Percentiles rank a stretch among this genome's conserved stretches.
phyloP scores from a whole-genome alignment of 495 filamentous ascomycete genomes.

The Hyaloscypha bicolor region DNA sequence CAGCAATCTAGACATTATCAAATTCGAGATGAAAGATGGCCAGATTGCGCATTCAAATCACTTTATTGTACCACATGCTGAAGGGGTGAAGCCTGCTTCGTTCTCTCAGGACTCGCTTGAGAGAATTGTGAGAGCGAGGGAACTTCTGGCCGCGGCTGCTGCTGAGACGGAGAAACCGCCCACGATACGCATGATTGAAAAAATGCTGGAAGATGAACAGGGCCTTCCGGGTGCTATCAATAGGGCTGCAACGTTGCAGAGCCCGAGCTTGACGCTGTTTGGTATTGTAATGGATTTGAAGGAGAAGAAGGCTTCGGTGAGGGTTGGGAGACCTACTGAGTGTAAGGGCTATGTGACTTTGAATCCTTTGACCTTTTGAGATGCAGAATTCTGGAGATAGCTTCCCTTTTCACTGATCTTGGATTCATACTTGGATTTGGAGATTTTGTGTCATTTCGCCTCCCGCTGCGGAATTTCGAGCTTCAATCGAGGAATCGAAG shows the following conservation, averaged over 20 bases:
- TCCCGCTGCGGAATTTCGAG: too few relatives aligned
- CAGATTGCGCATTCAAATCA: slow-evolving; percentile 66
- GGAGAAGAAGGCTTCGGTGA: slow-evolving; percentile 13
- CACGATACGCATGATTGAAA: not conserved
- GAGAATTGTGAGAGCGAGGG: slow-evolving; percentile 11
- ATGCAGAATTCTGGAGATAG: too few relatives aligned
- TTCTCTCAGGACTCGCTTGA: slow-evolving; percentile 21
- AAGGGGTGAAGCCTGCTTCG: slow-evolving; percentile 35
- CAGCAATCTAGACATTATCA: slow-evolving; percentile 41
- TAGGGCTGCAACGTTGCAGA: not conserved
- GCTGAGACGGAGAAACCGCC: not conserved
- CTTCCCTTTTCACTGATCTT: too few relatives aligned
- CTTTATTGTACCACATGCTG: slow-evolving; percentile 40
- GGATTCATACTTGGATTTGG: too few relatives aligned
- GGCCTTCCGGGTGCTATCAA: slow-evolving; percentile 10
- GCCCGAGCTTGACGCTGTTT: slow-evolving; percentile 43
- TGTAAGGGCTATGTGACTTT: not conserved
- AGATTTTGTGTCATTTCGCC: too few relatives aligned
- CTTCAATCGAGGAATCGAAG: too few relatives aligned
- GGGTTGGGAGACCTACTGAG: slow-evolving; percentile 13
- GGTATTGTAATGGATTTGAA: slow-evolving; percentile 50
- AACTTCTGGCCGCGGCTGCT: not conserved
- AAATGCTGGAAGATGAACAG: slow-evolving; percentile 15
- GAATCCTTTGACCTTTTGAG: not conserved
- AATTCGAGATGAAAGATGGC: slow-evolving; percentile 61